Evolutionary conservation across 495 filamentous ascomycete species (phyloP), one percentile per base, ranked within the genome.

Genomic region (Staphylotrichum longicolle): DNA sequence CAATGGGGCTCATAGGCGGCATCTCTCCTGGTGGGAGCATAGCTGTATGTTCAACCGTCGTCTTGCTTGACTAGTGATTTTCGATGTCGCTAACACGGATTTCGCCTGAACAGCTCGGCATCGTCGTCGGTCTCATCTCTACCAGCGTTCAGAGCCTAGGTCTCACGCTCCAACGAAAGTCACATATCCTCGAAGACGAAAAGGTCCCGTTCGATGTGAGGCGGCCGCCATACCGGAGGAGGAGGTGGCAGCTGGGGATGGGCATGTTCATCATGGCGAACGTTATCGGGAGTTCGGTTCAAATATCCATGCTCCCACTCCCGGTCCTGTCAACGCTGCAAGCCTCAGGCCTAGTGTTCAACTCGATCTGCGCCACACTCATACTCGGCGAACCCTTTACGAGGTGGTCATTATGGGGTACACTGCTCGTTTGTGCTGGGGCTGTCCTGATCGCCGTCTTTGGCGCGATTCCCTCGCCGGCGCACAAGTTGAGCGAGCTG

Each of bases 231-330:
- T 93, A 96, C 74, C 86, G 88, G 68, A 85, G 94, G 70, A 84
- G 95, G 72, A 83, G 91, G 82, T 99, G 94, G 94, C 94, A 99
- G 87, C 76, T 97, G 60, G 94, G 94, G 55, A 98, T 99, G 90
- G 82, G 86, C 65, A 96, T 99, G 86, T 99, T 98, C 78, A 84
- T 99, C 62, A 77, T 96, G 54, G 86, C 93, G 63, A 99, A 99
- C 67, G 82, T 99, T 57, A 80, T 97, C 55, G 94, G 94, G 30
- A 96, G 92, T 73, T 91, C 91, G 4, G 94, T 99, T 61, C 94
- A 99, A 71, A 98, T 99, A 70, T 98, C 94, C 6, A 97, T 92
- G 5, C 82, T 99, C 49, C 94, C 94, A 3, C 81, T 99, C 15
- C 95, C 96, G 4, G 92, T 99, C 11, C 82, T 99, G 20, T 97